Evolutionary conservation across 495 filamentous ascomycete species (phyloP).

Genomic region (Chlorociboria aeruginascens): DNA sequence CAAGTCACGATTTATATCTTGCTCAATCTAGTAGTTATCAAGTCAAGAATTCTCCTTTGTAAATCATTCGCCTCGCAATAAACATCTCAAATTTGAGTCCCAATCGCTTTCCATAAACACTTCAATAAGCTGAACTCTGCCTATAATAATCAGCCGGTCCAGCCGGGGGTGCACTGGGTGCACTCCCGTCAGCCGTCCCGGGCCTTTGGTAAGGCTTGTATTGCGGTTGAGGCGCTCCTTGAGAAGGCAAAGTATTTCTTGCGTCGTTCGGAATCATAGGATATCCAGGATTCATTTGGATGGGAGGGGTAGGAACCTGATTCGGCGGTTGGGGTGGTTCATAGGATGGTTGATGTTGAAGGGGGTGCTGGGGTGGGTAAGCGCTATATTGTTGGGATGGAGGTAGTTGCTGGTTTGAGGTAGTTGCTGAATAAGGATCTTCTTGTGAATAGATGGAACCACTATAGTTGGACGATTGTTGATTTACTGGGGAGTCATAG

Average conservation of each 20-base stretch:
- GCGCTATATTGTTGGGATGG: conserved; percentile 33
- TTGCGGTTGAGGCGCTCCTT: conserved; percentile 17
- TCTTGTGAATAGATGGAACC: conserved; percentile 49
- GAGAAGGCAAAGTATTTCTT: conserved; percentile 17
- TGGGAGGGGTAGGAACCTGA: conserved; percentile 3
- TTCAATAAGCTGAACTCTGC: conserved; percentile 15
- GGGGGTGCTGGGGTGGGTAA: conserved; percentile 21
- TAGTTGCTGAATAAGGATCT: conserved; percentile 31
- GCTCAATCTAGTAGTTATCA: too few relatives aligned
- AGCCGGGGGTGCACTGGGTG: conserved; percentile 20
- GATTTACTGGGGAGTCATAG: conserved; percentile 69
- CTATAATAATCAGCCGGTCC: conserved; percentile 29
- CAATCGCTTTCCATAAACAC: neutral
- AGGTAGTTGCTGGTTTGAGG: conserved; percentile 32
- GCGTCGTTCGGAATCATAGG: conserved; percentile 14
- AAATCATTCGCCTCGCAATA: neutral
- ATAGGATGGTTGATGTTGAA: conserved; percentile 16
- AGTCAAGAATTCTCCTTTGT: neutral
- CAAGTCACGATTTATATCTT: too few relatives aligned
- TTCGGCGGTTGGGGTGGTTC: conserved; percentile 15
- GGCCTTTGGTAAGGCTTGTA: conserved; percentile 44
- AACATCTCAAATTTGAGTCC: neutral
- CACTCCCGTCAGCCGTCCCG: conserved; percentile 7
- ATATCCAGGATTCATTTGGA: conserved; percentile 10
- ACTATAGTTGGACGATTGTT: conserved; percentile 40